Base-by-base conservation (phyloP, 768 basidiomycete species). In the Mycena maculata region DNA sequence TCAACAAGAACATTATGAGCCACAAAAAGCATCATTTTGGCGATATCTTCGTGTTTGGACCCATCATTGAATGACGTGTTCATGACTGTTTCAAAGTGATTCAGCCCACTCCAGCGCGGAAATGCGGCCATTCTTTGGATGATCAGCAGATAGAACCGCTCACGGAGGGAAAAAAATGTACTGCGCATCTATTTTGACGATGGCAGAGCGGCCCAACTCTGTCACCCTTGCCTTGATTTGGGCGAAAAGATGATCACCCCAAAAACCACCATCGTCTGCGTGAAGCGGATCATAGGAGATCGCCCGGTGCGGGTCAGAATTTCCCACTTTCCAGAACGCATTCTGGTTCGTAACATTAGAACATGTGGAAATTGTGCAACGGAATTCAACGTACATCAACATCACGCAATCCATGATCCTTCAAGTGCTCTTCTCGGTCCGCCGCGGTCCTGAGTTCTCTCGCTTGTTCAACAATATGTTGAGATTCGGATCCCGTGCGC, bases 281-380 rank as follows among this genome's bases (percentile, higher is more conserved):
- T 85, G 84, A 15, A 85, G 73, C 5, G 67, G 68, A 69, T 86
- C 83, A 60, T 77, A 84, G 10, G 78, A 78, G 4, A 79, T 27
- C 38, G 80, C 77, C 3, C 22, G 20, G 50, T 81, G 68, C 3
- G 78, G 77, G 66, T 83, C 80, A 3, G 79, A 82, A 60, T 72
- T 42, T 15, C 15, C 25, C 18, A 85, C 38, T 2, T 28, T 49
- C 82, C 81, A 84, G 64, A 85, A 84, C 3, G 76, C 74, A 73
- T 83, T 85, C 81, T 83, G 45, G 36, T 22, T n/a, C n/a, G 25
- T 30, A 54, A 9, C 3, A 28, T 3, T 57, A 30, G 10, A 27
- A 8, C 18, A 9, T 36, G 59, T 60, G 33, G 33, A 31, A n/a
- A 8, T 3, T 16, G 41, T n/a, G n/a, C n/a, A n/a, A n/a, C n/a